Conservation (phyloP, 2,329 filamentous ascomycete genomes). For the Fusarium equiseti region DNA sequence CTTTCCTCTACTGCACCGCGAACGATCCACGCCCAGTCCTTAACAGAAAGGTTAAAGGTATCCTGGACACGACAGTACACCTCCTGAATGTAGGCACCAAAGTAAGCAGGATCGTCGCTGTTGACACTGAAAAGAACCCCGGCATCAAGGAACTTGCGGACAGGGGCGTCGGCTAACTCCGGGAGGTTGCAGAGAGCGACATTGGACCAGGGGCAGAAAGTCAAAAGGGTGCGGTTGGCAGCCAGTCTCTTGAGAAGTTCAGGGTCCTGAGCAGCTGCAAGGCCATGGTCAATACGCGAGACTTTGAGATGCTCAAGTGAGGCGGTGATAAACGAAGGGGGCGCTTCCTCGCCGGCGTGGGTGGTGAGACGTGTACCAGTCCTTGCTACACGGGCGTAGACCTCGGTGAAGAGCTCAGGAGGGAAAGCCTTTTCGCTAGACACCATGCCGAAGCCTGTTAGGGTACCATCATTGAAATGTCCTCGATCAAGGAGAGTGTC, state of each 20-base stretch:
- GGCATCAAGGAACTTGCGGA: slow-evolving; percentile 71
- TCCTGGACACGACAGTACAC: slow-evolving; percentile 81
- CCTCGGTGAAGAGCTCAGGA: slow-evolving; percentile 69
- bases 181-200: slow-evolving; percentile 57
- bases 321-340: slow-evolving; percentile 71
- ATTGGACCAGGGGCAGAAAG: slow-evolving; percentile 81
- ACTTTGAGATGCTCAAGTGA: slow-evolving; percentile 73
- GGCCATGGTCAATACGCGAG: slow-evolving; percentile 80
- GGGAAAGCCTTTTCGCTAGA: slow-evolving; percentile 71
- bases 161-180: slow-evolving; percentile 59
- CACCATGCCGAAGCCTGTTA: slow-evolving; percentile 75
- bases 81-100: slow-evolving; percentile 79
- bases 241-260: slow-evolving; percentile 70
- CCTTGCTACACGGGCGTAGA: slow-evolving; percentile 66
- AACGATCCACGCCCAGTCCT: slow-evolving; percentile 76
- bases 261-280: slow-evolving; percentile 71
- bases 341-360: slow-evolving; percentile 82
- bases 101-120: slow-evolving; percentile 81
- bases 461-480: slow-evolving; percentile 63
- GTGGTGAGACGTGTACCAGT: slow-evolving; percentile 71
- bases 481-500: slow-evolving; percentile 51
- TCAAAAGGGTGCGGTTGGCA: slow-evolving; percentile 69
- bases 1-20: slow-evolving; percentile 73
- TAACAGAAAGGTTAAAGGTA: slow-evolving; percentile 70
- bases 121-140: slow-evolving; percentile 79